Evolutionary conservation across 805 yeast species (phyloP), one percentile per base, ranked within the genome.

Genomic region (Yarrowia keelungensis): DNA sequence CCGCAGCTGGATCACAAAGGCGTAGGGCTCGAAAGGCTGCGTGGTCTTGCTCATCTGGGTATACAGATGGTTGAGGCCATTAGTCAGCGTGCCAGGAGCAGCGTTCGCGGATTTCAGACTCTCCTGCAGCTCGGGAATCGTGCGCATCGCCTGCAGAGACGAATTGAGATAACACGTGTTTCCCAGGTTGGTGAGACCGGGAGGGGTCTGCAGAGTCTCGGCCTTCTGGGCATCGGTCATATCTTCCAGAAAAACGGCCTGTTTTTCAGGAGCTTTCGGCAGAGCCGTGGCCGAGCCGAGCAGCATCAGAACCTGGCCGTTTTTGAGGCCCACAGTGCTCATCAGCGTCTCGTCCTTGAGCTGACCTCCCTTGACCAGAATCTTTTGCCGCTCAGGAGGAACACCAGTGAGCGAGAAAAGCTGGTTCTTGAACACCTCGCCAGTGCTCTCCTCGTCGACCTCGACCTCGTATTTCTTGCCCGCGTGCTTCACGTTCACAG

Each of bases 351-450:
- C 93, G 78, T 92, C 94, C 68, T 84, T 83, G 74, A 95, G 80
- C 77, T 92, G 96, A 50, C 97, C 97, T 12, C 96, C 94, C 72
- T 91, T 92, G 66, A 92, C 85, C 76, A 95, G 83, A 70, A 93
- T 89, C 80, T 94, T 94, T 80, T 95, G 99, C 73, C 97, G 88
- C 68, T 86, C 89, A 1, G 87, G 85, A n/a, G 97, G 97, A 68
- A 95, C 91, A 69, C 86, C 86, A 2, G 98, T 94, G 69, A 86
- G 77, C 26, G 87, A 85, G 72, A 85, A 87, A 68, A 95, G 87
- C 77, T 88, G 87, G 58, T 81, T 79, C 76, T 92, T 94, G 77
- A 90, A 84, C 8, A 82, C 84, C 39, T 80, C 76, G 7, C 92
- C 96, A 1, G 86, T 83, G 68, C 86, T 87, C 11, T 74, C 75